phyloP scores from a whole-genome alignment of 352 stramenopile species.

The Phytophthora capsici region DNA sequence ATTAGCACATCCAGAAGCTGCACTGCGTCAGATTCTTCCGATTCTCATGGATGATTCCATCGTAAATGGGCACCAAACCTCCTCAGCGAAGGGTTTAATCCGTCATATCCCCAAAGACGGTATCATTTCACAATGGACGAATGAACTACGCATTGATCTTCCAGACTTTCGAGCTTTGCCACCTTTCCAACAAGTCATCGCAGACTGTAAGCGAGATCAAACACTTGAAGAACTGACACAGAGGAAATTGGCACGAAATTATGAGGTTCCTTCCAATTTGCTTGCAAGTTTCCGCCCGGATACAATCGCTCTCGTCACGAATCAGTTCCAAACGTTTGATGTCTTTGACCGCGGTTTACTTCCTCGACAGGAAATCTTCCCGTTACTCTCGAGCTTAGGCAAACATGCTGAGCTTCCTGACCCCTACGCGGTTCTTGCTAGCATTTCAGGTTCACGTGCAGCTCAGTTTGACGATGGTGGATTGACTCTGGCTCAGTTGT shows the following conservation, averaged over 20 bases:
- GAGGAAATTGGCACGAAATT: slow-evolving; percentile 30
- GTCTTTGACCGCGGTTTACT: slow-evolving; percentile 48
- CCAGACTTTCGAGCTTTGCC: slow-evolving; percentile 33
- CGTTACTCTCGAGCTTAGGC: slow-evolving; percentile 45
- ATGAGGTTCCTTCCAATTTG: slow-evolving; percentile 39
- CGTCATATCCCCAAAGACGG: slow-evolving; percentile 14
- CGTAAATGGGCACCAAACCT: background rate
- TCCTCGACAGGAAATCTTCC: slow-evolving; percentile 47
- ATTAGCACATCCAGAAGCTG: slow-evolving; percentile 5
- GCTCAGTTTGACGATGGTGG: background rate
- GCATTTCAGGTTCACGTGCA: slow-evolving; percentile 18
- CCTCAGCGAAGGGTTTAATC: slow-evolving; percentile 13
- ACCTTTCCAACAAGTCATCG: slow-evolving; percentile 49
- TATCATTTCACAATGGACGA: slow-evolving; percentile 16
- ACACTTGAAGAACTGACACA: slow-evolving; percentile 22
- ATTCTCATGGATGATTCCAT: slow-evolving; percentile 17
- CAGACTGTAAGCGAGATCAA: slow-evolving; percentile 41
- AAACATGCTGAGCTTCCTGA: slow-evolving; percentile 48
- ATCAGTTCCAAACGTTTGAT: slow-evolving; percentile 52
- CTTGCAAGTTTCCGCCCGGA: slow-evolving; percentile 36
- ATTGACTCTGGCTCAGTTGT: slow-evolving; percentile 34
- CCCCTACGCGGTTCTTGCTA: slow-evolving; percentile 44
- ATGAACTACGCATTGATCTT: background rate
- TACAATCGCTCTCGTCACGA: slow-evolving; percentile 35
- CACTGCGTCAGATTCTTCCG: slow-evolving; percentile 23